phyloP scores from a whole-genome alignment of 169 alveolate species.

The Cryptosporidium meleagridis region DNA sequence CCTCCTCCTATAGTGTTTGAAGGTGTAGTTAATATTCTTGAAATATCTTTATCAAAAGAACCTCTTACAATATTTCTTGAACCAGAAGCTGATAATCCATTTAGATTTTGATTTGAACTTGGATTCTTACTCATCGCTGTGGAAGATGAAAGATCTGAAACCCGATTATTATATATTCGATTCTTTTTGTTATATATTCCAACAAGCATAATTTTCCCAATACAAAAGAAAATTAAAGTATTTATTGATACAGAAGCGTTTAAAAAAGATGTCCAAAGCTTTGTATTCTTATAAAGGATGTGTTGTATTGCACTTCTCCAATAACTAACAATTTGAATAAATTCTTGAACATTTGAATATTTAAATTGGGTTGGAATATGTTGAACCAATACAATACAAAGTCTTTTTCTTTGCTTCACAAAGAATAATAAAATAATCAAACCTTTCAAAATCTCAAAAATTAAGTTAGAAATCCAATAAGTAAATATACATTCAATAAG shows the following conservation, averaged over 20 bases:
- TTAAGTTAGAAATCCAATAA: slow-evolving; percentile 40
- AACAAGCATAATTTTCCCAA: slow-evolving; percentile 48
- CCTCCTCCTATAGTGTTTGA: background rate
- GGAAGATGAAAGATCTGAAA: slow-evolving; percentile 7
- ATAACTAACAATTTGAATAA: slow-evolving; percentile 63
- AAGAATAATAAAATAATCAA: slow-evolving; percentile 37
- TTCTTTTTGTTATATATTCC: slow-evolving; percentile 33
- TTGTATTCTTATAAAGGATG: slow-evolving; percentile 55
- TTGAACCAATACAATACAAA: slow-evolving; percentile 38
- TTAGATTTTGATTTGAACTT: background rate
- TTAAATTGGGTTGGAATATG: slow-evolving; percentile 66
- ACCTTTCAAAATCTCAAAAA: slow-evolving; percentile 63
- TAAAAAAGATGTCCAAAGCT: slow-evolving; percentile 60
- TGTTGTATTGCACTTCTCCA: slow-evolving; percentile 75
- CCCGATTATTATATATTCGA: background rate
- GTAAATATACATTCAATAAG: slow-evolving; percentile 40
- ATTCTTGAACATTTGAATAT: slow-evolving; percentile 71
- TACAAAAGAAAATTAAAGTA: slow-evolving; percentile 32
- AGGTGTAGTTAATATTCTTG: background rate
- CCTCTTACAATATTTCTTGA: background rate
- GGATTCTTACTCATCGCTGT: background rate
- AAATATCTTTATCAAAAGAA: background rate
- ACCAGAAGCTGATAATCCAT: background rate
- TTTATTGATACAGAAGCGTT: slow-evolving; percentile 33
- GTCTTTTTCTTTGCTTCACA: slow-evolving; percentile 63